These are phyloP conservation scores for Phialemoniopsis sp. DNA, from an alignment of 2,329 filamentous ascomycete genomes.

Conservation along the genomic window DNA sequence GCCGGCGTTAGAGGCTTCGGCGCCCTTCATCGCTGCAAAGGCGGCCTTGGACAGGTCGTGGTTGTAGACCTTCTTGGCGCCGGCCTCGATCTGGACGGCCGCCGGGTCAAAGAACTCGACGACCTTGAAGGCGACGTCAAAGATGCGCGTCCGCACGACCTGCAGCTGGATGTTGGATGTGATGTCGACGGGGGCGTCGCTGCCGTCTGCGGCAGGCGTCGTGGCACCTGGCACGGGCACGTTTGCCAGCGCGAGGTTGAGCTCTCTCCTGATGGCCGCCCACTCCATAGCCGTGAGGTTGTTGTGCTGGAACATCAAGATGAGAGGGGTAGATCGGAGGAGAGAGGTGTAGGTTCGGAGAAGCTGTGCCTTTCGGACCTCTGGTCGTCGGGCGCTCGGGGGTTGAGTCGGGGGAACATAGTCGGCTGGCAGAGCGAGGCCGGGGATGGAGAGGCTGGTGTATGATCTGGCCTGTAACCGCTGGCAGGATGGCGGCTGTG, in stretches of 20 bases:
- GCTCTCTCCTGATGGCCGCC: conserved; percentile 66
- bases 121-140: conserved; percentile 78
- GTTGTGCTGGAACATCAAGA: conserved; percentile 76
- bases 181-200: conserved; percentile 36
- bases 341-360: conserved; percentile 82
- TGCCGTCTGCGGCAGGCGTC: conserved; percentile 18
- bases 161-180: conserved; percentile 68
- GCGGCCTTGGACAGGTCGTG: conserved; percentile 53
- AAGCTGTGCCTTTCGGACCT: conserved; percentile 87
- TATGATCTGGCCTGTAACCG: no score
- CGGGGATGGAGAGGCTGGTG: no score
- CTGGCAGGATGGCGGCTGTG: no score
- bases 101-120: conserved; percentile 74
- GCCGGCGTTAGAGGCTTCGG: conserved; percentile 18
- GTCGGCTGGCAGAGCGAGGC: conserved; percentile 35
- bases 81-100: conserved; percentile 21
- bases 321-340: conserved; percentile 77
- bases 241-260: conserved; percentile 42
- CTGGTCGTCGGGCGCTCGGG: conserved; percentile 79
- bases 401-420: conserved; percentile 70
- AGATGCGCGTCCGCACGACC: conserved; percentile 84
- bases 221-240: conserved; percentile 26
- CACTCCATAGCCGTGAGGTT: conserved; percentile 71
- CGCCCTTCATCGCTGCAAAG: conserved; percentile 30
- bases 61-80: conserved; percentile 28